Conservation (phyloP, 2,329 filamentous ascomycete genomes). For the Didymella pinodella region DNA sequence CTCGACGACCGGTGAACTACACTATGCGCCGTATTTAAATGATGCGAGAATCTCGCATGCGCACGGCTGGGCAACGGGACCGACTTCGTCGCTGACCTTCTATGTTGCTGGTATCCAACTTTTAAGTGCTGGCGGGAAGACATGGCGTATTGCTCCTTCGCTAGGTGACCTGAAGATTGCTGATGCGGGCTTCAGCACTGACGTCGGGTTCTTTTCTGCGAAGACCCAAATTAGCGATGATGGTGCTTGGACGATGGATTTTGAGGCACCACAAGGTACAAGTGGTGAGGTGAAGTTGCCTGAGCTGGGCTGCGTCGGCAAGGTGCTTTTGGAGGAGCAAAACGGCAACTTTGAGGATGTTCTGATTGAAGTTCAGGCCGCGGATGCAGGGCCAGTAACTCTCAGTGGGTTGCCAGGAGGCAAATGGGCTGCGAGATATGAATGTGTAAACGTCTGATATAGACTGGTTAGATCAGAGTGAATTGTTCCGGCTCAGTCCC, state of each 20-base stretch:
- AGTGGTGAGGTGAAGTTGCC: slow-evolving; percentile 42
- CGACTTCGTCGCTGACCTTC: slow-evolving; percentile 55
- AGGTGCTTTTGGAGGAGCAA: slow-evolving; percentile 29
- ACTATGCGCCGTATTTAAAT: slow-evolving; percentile 60
- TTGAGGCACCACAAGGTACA: slow-evolving; percentile 44
- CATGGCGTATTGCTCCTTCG: slow-evolving; percentile 50
- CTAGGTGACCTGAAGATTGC: slow-evolving; percentile 48
- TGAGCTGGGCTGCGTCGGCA: slow-evolving; percentile 29
- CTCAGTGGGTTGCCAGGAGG: slow-evolving; percentile 33
- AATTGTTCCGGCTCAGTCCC: not conserved
- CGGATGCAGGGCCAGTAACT: slow-evolving; percentile 19
- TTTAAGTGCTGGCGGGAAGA: slow-evolving; percentile 46
- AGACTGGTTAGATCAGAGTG: not conserved
- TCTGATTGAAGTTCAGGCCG: slow-evolving; percentile 26
- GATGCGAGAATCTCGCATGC: slow-evolving; percentile 59
- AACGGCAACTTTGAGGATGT: slow-evolving; percentile 28
- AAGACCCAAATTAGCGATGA: slow-evolving; percentile 32
- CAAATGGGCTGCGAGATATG: slow-evolving; percentile 28
- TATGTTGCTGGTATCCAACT: slow-evolving; percentile 55
- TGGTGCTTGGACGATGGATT: slow-evolving; percentile 31
- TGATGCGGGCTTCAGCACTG: slow-evolving; percentile 51
- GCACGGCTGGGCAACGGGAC: slow-evolving; percentile 62
- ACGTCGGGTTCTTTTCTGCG: slow-evolving; percentile 49
- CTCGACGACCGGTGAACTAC: slow-evolving; percentile 54
- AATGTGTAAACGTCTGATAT: not conserved